A percentile compares a stretch with the other conserved stretches of the same genome.
These are phyloP conservation scores for Lavandula angustifolia DNA, from an alignment of 257 asterid species.

Conservation along the genomic window DNA sequence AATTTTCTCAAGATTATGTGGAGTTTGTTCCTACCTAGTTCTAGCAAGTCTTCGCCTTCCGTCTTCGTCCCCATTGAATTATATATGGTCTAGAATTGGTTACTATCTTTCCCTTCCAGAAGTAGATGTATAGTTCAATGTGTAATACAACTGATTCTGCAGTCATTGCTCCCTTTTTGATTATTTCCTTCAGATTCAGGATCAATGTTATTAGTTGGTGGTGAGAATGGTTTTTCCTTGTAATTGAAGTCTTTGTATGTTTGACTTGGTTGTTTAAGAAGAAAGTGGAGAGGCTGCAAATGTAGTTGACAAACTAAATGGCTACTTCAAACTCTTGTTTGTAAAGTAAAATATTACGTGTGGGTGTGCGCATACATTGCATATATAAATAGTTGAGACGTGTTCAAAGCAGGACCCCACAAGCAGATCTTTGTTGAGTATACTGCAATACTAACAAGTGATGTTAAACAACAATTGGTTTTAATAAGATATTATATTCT, in stretches of 20 bases:
- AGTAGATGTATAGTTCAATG: conserved; percentile 38
- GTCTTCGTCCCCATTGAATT: conserved; percentile 21
- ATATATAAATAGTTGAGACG: too few species aligned
- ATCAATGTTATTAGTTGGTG: neutral
- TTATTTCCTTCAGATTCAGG: conserved; percentile 6
- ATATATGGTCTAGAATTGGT: conserved; percentile 26
- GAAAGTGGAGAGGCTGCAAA: too few species aligned
- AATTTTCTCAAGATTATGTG: conserved; percentile 39
- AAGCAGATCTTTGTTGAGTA: too few species aligned
- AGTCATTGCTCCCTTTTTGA: neutral
- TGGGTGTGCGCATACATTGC: too few species aligned
- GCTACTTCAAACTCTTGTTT: too few species aligned
- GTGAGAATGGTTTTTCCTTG: neutral
- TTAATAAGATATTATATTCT: too few species aligned
- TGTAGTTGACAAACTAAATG: too few species aligned
- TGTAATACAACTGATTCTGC: conserved; percentile 35
- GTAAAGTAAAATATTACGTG: too few species aligned
- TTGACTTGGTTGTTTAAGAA: too few species aligned
- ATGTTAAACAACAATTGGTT: too few species aligned
- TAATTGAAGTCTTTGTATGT: neutral
- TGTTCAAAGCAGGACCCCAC: too few species aligned
- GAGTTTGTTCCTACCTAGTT: conserved; percentile 74
- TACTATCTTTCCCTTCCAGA: conserved; percentile 27
- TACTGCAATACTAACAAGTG: too few species aligned
- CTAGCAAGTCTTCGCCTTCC: conserved; percentile 8